Base-by-base conservation (phyloP, 768 basidiomycete species). In the Trametes gibbosa region DNA sequence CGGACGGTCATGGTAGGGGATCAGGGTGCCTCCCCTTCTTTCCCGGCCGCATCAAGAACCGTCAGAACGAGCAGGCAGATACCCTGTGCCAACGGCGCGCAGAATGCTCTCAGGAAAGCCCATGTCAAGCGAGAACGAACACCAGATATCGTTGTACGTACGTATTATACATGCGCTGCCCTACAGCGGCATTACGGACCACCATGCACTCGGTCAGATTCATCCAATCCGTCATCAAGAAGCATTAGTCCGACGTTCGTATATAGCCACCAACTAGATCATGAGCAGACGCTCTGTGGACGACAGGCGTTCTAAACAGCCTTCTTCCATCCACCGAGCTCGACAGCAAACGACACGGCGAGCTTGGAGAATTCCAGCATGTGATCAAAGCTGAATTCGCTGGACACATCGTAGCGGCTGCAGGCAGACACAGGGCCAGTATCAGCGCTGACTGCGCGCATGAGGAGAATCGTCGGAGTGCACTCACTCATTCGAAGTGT, bases 311-410 rank as follows among this genome's bases (percentile, higher is more conserved):
- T 37, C 23, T 35, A 41, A 13, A 70, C 50, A 45, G 59, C 58
- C 61, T 72, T 66, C 55, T 69, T 67, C 75, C 77, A 77, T n/a
- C 78, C 79, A 21, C 71, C 81, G 16, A 83, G 68, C 69, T 83
- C 82, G 58, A 82, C 70, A 13, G 78, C 80, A 53, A 82, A 83
- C 0, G 77, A 79, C 2, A 79, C 74, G 4, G 78, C 77, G 17
- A 84, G 74, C 73, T 83, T 83, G 59, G 81, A 80, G 73, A 84
- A 84, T 72, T 73, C 84, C 73, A 76, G 84, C 90, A 95, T 92
- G 71, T 98, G 95, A 5, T 77, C 73, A 71, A 96, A 98, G 68
- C 87, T 90, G 74, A 97, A 97, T 72, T 96, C 95, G 21, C 84
- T 76, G 12, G 92, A 92, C 59, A 91, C 79, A 69, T 95, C 90